phyloP scores from a whole-genome alignment of 805 yeast genomes.

The Starmerella tilneyi region DNA sequence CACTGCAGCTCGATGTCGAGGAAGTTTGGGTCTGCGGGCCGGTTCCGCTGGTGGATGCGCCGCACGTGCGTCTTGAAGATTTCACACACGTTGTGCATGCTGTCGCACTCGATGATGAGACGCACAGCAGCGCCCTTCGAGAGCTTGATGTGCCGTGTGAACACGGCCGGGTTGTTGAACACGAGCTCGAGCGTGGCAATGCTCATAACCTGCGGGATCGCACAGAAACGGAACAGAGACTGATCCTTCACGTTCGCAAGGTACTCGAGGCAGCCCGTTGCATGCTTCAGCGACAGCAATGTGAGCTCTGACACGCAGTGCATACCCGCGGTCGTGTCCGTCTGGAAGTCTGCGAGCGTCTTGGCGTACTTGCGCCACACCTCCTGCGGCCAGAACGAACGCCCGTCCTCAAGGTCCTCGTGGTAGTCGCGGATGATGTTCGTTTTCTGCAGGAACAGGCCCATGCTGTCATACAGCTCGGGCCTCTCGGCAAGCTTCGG shows the following conservation, averaged over 20 bases:
- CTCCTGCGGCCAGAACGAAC: conserved; percentile 94
- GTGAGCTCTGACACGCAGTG: conserved; percentile 74
- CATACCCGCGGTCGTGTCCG: conserved; percentile 39
- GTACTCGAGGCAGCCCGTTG: conserved; percentile 62
- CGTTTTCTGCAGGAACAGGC: conserved; percentile 86
- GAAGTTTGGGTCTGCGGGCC: conserved; percentile 77
- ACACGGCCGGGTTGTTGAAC: conserved; percentile 66
- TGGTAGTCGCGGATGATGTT: conserved; percentile 91
- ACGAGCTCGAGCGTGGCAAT: conserved; percentile 84
- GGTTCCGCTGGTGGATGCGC: conserved; percentile 65
- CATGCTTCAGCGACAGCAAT: conserved; percentile 67
- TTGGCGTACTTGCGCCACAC: conserved; percentile 78
- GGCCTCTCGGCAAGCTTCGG: conserved; percentile 43
- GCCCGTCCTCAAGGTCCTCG: conserved; percentile 83
- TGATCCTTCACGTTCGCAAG: conserved; percentile 69
- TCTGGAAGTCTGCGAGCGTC: conserved; percentile 46
- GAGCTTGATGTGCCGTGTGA: conserved; percentile 68
- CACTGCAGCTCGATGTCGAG: conserved; percentile 72
- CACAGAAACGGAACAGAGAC: conserved; percentile 79
- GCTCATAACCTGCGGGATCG: conserved; percentile 99
- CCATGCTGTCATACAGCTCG: conserved; percentile 73
- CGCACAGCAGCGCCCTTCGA: conserved; percentile 79
- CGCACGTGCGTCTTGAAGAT: conserved; percentile 67
- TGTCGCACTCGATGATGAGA: conserved; percentile 62
- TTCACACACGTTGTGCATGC: conserved; percentile 62